Base-by-base conservation (phyloP, 257 asterid genomes). In the Solanum appendiculatum region DNA sequence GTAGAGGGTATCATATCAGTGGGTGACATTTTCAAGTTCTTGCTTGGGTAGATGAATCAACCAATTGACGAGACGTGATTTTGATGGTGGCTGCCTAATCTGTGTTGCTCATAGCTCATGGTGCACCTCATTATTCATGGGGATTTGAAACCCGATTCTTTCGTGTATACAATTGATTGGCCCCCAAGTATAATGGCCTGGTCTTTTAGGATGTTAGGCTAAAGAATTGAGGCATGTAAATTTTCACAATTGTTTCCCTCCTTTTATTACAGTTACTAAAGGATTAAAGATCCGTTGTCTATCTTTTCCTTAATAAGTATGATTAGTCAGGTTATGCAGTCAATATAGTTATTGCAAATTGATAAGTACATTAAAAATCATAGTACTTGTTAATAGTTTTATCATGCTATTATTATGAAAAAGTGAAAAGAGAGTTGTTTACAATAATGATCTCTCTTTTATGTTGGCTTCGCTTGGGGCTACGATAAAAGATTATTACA, bases 1-100 rank as follows among this genome's bases (percentile, higher is more conserved):
- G 95, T 96, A 37, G 96, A 93, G 89, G 99, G 99, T 74, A 94
- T 96, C 64, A 86, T 96, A 82, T 89, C 99, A 15, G 69, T 96
- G 31, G 86, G 95, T 36, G 99, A 96, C 68, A 88, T 95, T 60
- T 94, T 95, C 90, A 94, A 92, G 91, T 96, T 96, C 91, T 93
- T 96, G 88, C 87, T 89, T 90, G 97, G 97, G 88, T 90, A 91
- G 92, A 64, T 89, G 70, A 84, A 85, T n/a, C 66, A 70, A 3
- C 72, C 18, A 40, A 60, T 48, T 36, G 89, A 81, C 74, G 18
- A 39, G 84, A 82, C 46, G 21, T 39, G 86, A 64, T 25, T 31
- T 54, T 66, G 87, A 75, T 36, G 87, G 72, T 74, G 82, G 83
- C 48, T 58, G 54, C 9, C n/a, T 23, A 11, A 29, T 48, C 34